Evolutionary conservation across 768 basidiomycete genomes (phyloP).

Genomic region (Lyophyllum semitale): DNA sequence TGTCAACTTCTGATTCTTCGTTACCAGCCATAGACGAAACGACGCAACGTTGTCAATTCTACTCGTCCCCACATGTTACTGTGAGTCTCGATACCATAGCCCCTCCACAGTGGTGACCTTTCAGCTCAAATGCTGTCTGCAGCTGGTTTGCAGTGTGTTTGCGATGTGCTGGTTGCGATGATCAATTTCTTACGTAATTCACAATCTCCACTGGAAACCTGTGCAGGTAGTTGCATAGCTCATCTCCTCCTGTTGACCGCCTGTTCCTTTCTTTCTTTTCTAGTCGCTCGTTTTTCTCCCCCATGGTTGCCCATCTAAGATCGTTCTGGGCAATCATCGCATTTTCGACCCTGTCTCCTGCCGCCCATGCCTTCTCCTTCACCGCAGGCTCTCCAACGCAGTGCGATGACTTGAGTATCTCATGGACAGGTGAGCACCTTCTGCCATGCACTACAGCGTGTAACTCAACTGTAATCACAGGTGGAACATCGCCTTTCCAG

Average conservation of each 20-base stretch:
- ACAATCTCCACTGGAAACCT: slow-evolving; percentile 6
- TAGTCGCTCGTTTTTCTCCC: slow-evolving; percentile 18
- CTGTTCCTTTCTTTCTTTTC: slow-evolving; percentile 17
- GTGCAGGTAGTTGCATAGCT: not conserved
- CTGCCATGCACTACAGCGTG: slow-evolving; percentile 1
- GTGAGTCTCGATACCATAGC: too few species aligned
- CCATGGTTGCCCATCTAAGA: slow-evolving; percentile 8
- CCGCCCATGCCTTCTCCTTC: slow-evolving; percentile 48
- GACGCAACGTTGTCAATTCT: too few species aligned
- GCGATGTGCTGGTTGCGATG: not conserved
- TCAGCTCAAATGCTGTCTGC: too few species aligned
- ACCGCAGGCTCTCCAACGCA: slow-evolving; percentile 44
- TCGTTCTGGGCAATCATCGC: slow-evolving; percentile 22
- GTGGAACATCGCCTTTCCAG: slow-evolving; percentile 58
- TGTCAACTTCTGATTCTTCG: too few species aligned
- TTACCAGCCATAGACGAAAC: too few species aligned
- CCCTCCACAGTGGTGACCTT: too few species aligned
- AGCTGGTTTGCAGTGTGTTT: slow-evolving; percentile 13
- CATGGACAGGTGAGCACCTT: slow-evolving; percentile 57
- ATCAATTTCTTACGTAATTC: slow-evolving; percentile 16
- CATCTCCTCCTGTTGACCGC: slow-evolving; percentile 1
- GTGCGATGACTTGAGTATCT: slow-evolving; percentile 62
- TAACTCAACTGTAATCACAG: slow-evolving; percentile 33
- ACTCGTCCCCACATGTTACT: too few species aligned
- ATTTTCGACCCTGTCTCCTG: slow-evolving; percentile 21